phyloP scores from a whole-genome alignment of 495 filamentous ascomycete species.

The Rhypophila decipiens region DNA sequence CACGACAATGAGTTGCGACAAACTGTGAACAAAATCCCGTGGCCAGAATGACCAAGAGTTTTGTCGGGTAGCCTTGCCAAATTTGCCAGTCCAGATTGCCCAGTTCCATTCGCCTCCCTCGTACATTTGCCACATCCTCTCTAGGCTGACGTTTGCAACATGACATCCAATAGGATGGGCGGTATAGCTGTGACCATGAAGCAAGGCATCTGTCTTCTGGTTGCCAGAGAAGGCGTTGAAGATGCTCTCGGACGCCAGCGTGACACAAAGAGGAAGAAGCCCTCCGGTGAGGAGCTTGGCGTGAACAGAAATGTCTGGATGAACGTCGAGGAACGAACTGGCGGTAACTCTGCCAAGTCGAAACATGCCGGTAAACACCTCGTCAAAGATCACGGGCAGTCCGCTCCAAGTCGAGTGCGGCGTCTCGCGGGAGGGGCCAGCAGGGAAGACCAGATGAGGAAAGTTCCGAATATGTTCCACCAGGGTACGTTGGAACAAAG shows the following conservation, averaged over 20 bases:
- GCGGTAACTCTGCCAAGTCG: conserved; percentile 62
- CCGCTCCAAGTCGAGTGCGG: conserved; percentile 50
- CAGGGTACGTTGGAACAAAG: conserved; percentile 66
- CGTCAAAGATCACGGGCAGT: conserved; percentile 69
- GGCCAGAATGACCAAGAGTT: conserved; percentile 66
- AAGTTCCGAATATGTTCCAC: conserved; percentile 52
- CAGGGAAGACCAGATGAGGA: no score
- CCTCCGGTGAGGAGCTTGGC: conserved; percentile 77
- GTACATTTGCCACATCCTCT: conserved; percentile 51
- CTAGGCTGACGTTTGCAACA: conserved; percentile 56
- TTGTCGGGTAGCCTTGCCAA: background rate
- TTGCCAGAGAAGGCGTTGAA: conserved; percentile 61
- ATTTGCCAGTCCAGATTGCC: conserved; percentile 19
- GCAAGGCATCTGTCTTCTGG: conserved; percentile 63
- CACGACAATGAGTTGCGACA: conserved; percentile 48
- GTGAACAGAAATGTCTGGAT: conserved; percentile 67
- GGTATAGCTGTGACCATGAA: conserved; percentile 79
- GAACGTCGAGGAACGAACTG: conserved; percentile 55
- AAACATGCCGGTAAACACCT: conserved; percentile 77
- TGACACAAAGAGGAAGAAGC: conserved; percentile 65
- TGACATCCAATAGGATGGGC: conserved; percentile 71
- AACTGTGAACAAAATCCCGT: conserved; percentile 41
- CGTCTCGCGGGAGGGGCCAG: conserved; percentile 39
- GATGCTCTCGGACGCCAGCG: conserved; percentile 62
- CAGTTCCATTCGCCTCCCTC: conserved; percentile 42